Evolutionary conservation across 1,284 basidiomycete genomes (phyloP).

Genomic region (Trichosporon inkin): DNA sequence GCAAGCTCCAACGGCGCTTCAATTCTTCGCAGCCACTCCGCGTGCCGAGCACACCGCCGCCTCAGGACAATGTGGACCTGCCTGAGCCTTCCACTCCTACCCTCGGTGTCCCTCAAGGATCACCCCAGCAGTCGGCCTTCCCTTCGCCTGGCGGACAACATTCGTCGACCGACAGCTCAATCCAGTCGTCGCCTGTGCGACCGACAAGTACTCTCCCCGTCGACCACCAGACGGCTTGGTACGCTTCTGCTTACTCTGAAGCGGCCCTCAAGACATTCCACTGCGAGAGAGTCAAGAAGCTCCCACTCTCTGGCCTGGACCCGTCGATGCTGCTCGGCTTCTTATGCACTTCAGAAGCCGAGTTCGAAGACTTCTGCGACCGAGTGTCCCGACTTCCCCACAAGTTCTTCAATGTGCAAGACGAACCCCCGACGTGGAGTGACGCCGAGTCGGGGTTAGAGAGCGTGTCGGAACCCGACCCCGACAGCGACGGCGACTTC

Average conservation of each 20-base stretch:
- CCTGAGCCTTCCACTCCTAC: neutral
- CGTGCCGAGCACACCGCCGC: neutral
- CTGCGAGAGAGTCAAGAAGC: conserved; percentile 86
- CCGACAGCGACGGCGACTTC: conserved; percentile 15
- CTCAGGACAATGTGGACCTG: neutral
- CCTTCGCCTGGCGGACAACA: neutral
- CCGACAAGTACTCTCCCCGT: conserved; percentile 15
- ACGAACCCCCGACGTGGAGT: conserved; percentile 78
- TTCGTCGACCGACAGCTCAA: neutral
- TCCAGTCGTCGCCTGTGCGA: conserved; percentile 7
- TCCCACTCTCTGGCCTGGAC: conserved; percentile 84
- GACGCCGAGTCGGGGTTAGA: conserved; percentile 69
- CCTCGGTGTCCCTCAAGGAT: neutral
- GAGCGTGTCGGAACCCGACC: conserved; percentile 64
- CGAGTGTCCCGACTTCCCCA: conserved; percentile 67
- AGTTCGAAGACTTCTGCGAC: conserved; percentile 75
- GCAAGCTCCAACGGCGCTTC: neutral
- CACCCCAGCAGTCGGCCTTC: neutral
- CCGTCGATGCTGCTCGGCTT: conserved; percentile 97
- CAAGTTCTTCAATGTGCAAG: conserved; percentile 74
- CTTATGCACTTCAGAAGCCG: conserved; percentile 70
- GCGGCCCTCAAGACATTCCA: conserved; percentile 82
- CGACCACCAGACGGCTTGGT: conserved; percentile 56
- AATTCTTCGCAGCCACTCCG: conserved; percentile 2
- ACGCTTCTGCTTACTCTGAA: conserved; percentile 60